These are phyloP conservation scores for Trichoderma harzianum DNA, from an alignment of 2,329 filamentous ascomycete genomes.

Conservation along the genomic window DNA sequence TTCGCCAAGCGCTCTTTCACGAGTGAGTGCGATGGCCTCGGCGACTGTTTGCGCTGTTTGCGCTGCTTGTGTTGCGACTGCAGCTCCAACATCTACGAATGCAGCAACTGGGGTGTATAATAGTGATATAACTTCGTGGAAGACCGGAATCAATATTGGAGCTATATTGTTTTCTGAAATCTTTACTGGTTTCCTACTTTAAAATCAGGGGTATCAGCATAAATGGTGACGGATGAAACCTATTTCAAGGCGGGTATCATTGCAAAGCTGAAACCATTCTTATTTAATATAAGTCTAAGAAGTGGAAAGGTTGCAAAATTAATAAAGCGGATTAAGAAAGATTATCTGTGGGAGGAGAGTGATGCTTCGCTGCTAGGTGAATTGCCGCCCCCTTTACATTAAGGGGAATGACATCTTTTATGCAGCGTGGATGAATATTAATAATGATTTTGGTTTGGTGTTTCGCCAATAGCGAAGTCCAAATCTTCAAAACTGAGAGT, in stretches of 20 bases:
- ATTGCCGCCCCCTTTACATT: not conserved
- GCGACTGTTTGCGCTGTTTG: not conserved
- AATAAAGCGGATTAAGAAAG: not conserved
- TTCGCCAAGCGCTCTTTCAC: not conserved
- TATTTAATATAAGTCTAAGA: constrained; percentile 4
- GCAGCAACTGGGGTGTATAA: not conserved
- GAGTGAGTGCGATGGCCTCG: not conserved
- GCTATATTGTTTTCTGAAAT: not conserved
- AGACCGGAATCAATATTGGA: not conserved
- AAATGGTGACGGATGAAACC: not conserved
- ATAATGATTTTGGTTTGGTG: no score
- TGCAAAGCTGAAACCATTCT: not conserved
- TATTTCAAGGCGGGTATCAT: not conserved
- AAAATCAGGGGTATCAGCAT: not conserved
- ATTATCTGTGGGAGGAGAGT: constrained; percentile 13
- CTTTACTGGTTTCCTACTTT: no score
- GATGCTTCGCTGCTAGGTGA: not conserved
- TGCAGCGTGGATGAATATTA: no score
- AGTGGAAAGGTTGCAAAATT: constrained; percentile 13
- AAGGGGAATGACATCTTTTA: no score
- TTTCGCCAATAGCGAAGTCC: no score
- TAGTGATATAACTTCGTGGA: not conserved
- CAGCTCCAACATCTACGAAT: not conserved
- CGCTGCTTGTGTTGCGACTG: not conserved
- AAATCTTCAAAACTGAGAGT: no score